Evolutionary conservation across 306 rosid genomes (phyloP).

Genomic region (Abrus precatorius): DNA sequence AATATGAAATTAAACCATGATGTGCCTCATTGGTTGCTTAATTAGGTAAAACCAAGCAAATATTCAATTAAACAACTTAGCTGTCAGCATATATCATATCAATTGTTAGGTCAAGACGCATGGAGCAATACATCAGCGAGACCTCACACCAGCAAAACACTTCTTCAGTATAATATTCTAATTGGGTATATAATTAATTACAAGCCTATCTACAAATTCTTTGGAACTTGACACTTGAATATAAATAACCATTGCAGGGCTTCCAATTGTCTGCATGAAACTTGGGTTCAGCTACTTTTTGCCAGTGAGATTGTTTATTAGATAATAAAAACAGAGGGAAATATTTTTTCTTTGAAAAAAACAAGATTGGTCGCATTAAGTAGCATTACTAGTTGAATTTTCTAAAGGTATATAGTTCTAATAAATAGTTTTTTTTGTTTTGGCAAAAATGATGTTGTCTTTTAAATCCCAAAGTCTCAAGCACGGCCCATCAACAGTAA

Average conservation of each 20-base stretch:
- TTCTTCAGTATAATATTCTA: not conserved
- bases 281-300: not conserved
- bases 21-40: constrained; percentile 17
- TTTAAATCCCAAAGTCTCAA: not conserved
- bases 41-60: constrained; percentile 47
- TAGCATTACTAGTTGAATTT: constrained; percentile 3
- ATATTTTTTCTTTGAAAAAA: not conserved
- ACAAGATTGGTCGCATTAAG: not conserved
- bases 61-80: constrained; percentile 23
- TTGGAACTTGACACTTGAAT: not conserved
- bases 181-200: not conserved
- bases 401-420: not conserved
- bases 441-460: constrained; percentile 18
- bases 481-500: not conserved
- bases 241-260: not conserved
- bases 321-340: not conserved
- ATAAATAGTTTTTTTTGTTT: not conserved
- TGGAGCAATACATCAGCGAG: constrained; percentile 24
- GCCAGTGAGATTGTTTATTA: not conserved
- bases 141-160: not conserved
- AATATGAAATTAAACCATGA: constrained; percentile 4
- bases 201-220: not conserved
- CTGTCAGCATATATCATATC: constrained; percentile 18
- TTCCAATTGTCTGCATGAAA: no score
- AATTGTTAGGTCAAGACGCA: constrained; percentile 41